These are phyloP conservation scores for Geopyxis carbonaria DNA, from an alignment of 495 filamentous ascomycete genomes.

Conservation along the genomic window DNA sequence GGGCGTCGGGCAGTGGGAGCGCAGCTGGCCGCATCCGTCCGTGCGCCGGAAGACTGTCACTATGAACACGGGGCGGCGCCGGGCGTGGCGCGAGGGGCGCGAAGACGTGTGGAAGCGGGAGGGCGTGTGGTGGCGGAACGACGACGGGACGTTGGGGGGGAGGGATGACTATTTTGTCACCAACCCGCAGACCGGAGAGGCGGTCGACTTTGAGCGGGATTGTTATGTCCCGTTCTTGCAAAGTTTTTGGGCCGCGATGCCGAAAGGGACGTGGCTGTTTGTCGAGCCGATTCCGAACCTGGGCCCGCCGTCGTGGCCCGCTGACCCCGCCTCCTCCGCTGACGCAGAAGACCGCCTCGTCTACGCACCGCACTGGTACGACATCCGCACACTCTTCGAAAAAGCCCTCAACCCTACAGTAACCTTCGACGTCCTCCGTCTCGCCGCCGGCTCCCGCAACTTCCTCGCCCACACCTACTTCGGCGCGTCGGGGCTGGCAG, in stretches of 20 bases:
- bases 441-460: conserved; percentile 22
- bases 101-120: conserved; percentile 23
- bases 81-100: conserved; percentile 13
- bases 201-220: conserved; percentile 41
- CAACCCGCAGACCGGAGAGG: conserved; percentile 40
- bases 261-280: conserved; percentile 18
- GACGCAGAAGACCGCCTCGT: conserved; percentile 50
- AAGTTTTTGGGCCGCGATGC: conserved; percentile 12
- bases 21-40: conserved; percentile 24
- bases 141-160: conserved; percentile 17
- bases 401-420: conserved; percentile 51
- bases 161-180: conserved; percentile 41
- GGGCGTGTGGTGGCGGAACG: conserved; percentile 22
- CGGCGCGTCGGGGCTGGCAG: conserved; percentile 15
- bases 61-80: conserved; percentile 13
- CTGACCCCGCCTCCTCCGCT: neutral
- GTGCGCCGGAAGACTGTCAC: conserved; percentile 10
- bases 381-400: conserved; percentile 54
- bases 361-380: conserved; percentile 60
- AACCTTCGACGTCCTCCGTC: conserved; percentile 43
- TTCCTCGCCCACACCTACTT: conserved; percentile 24
- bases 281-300: conserved; percentile 23
- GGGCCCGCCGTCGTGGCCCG: conserved; percentile 15
- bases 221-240: conserved; percentile 23
- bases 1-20: conserved; percentile 11